Evolutionary conservation across 2,329 filamentous ascomycete genomes (phyloP), one percentile per base, ranked within the genome.

Genomic region (Trichophyton schoenleinii): DNA sequence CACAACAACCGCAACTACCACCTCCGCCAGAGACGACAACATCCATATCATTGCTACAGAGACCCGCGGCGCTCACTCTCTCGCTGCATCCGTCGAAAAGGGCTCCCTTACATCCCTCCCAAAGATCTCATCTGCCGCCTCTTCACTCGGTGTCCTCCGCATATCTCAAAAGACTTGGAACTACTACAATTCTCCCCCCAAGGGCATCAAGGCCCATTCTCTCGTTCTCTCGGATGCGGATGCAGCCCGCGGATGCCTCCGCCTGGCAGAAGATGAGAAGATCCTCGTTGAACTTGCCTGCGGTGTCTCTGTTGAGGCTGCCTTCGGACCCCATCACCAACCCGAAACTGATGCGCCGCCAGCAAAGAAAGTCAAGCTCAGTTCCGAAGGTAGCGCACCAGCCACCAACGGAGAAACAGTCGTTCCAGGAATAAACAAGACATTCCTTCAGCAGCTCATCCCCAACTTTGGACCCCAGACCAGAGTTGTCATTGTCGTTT

Each of bases 261-360:
- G 83, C 25, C 85, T 96, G 64, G 86, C 89, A 8, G 88, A 96
- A 66, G 90, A 95, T 63, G 88, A 91, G 67, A 78, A 87, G 28
- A 75, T 92, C 61, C 77, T 96, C 62, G 89, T 96, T 2, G 92
- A 97, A 76, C 78, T 87, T 41, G 85, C 91, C 0, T 96, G 92
- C 71, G 91, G 91, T 0, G 90, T 92, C 4, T 87, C 87, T 59
- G 74, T 95, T 11, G 89, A 77, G 62, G 74, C 73, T 36, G 74
- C 71, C 9, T 66, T 77, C 55, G 74, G 74, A 63, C 68, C 68
- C 13, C 52, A 55, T 55, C 52, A 55, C 6, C 28, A 34, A 36
- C 18, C 36, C 5, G 63, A 63, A 7, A 63, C 62, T 20, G 60
- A 57, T 22, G 62, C 48, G 59, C 61, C 42, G 13, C 52, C 52